Base-by-base conservation (phyloP, 768 basidiomycete genomes). In the Suillus plorans region DNA sequence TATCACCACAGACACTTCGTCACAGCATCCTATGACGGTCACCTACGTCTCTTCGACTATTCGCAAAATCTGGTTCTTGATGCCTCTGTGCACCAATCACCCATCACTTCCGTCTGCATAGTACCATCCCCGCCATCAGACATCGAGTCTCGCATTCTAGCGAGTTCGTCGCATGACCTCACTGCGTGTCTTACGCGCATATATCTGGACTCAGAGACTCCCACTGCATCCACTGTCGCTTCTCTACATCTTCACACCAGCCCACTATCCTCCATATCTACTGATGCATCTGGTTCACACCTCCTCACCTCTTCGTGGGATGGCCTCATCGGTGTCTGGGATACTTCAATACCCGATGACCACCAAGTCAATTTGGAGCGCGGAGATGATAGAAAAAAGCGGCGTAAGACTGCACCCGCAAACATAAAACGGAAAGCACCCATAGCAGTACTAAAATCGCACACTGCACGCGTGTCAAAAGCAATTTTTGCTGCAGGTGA, bases 231-330 rank as follows among this genome's bases (percentile, higher is more conserved):
- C 82, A 59, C 57, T 12, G 76, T 95, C 12, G 86, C 94, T 14
- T 89, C 90, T 0, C 82, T 98, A 2, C 88, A 92, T 69, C 80
- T 97, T 1, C 96, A 99, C 75, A 92, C 92, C 2, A 84, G 85
- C 0, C 88, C 95, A 0, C 78, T 98, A 41, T 89, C 95, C 0
- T 89, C 87, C 13, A 79, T 98, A 47, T 70, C 86, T 0, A 74
- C 89, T 0, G 85, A 86, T 63, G 42, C 74, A 9, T 70, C 81
- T 10, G 88, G 90, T 2, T 79, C 84, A 3, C 84, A 88, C 64
- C 79, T 99, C 20, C 80, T 99, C 41, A 95, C 94, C 0, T 84
- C 91, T 0, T 91, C 91, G 0, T 96, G 95, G 94, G 96, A 99
- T 70, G 82, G 85, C 10, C 81, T 95, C 18, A 82, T 99, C 63